phyloP scores from a whole-genome alignment of 768 basidiomycete species.

The Lentinula lateritia region DNA sequence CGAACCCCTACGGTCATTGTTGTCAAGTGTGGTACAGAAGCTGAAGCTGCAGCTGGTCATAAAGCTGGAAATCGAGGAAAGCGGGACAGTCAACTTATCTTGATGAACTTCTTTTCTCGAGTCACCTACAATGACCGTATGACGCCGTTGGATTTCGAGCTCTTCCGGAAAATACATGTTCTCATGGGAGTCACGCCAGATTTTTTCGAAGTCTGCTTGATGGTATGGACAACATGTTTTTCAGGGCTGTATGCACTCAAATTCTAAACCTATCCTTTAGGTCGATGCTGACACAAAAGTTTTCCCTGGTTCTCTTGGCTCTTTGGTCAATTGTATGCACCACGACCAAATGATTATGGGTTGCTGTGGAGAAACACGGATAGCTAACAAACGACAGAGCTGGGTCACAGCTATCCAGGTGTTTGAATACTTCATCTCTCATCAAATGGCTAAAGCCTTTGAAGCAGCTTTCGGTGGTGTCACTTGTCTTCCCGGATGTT shows the following conservation, averaged over 20 bases:
- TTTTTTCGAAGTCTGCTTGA: slow-evolving; percentile 94
- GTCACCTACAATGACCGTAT: slow-evolving; percentile 99
- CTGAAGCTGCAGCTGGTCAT: slow-evolving; percentile 74
- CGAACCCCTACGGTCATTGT: slow-evolving; percentile 91
- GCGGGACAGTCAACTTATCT: slow-evolving; percentile 94
- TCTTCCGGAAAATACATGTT: slow-evolving; percentile 93
- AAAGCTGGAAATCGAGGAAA: slow-evolving; percentile 99
- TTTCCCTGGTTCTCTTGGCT: slow-evolving; percentile 81
- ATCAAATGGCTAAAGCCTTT: slow-evolving; percentile 97
- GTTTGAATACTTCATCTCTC: slow-evolving; percentile 98
- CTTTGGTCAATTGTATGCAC: slow-evolving; percentile 97
- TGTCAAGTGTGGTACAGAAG: slow-evolving; percentile 94
- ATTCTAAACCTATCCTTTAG: slow-evolving; percentile 34
- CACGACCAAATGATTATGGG: slow-evolving; percentile 99
- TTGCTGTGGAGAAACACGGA: slow-evolving; percentile 96
- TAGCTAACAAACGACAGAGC: slow-evolving; percentile 95
- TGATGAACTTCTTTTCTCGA: slow-evolving; percentile 99
- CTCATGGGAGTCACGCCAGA: slow-evolving; percentile 99
- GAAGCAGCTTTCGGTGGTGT: slow-evolving; percentile 99
- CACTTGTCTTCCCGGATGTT: slow-evolving; percentile 98
- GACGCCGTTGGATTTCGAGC: slow-evolving; percentile 94
- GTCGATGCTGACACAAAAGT: slow-evolving; percentile 99
- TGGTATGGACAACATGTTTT: slow-evolving; percentile 54
- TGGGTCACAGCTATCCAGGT: slow-evolving; percentile 99
- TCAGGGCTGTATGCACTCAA: not conserved